A percentile compares a stretch with the other conserved stretches of the same genome.
Conservation (phyloP, 352 stramenopile genomes). For the Pythium pyrilobum region DNA sequence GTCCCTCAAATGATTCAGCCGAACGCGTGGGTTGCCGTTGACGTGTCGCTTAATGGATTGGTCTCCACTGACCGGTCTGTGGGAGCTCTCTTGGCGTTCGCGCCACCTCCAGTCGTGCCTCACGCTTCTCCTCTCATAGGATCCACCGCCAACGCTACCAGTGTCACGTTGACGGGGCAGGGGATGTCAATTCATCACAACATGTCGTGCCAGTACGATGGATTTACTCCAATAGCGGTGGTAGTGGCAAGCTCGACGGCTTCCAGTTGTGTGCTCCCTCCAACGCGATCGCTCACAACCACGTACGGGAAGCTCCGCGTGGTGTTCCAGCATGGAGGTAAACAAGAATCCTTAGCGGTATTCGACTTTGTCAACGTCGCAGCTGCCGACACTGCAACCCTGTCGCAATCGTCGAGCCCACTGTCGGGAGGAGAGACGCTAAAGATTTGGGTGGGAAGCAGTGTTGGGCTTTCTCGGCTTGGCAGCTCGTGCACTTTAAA, state of each 20-base stretch:
- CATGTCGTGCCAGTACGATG: conserved; percentile 1
- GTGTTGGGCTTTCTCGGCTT: not conserved
- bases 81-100: not conserved
- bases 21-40: conserved; percentile 7
- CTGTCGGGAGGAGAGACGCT: conserved; percentile 2
- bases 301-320: not conserved
- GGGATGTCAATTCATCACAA: conserved; percentile 6
- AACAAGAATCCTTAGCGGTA: not conserved
- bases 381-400: not conserved
- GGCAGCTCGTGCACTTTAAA: not conserved
- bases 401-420: not conserved
- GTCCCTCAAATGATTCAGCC: conserved; percentile 18
- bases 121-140: not conserved
- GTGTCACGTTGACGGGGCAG: not conserved
- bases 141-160: not conserved
- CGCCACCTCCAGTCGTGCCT: not conserved
- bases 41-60: conserved; percentile 13
- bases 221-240: not conserved
- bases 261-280: not conserved
- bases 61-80: not conserved
- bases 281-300: not conserved
- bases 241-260: not conserved
- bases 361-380: not conserved
- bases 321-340: not conserved
- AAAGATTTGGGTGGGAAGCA: not conserved